Evolutionary conservation across 2,329 filamentous ascomycete species (phyloP), one percentile per base, ranked within the genome.

Genomic region (Cryoendolithus antarcticus): DNA sequence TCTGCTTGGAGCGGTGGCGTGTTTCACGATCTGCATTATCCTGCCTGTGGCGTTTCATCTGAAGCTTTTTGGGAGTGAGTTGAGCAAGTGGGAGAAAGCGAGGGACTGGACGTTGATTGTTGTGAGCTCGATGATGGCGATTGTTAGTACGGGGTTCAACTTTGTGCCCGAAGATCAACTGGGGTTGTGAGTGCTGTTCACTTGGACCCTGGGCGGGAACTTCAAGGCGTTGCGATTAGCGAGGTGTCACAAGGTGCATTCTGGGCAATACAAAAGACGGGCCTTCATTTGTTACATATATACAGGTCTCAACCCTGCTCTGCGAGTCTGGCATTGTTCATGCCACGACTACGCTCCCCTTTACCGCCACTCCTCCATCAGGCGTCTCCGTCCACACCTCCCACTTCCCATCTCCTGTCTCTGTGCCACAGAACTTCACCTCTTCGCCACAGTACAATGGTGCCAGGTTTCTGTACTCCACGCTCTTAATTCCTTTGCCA

Each of bases 11-110:
- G 85, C 82, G 30, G 82, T 86, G 3, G 72, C 94, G 10, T 95
- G 89, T 63, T 94, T 94, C 52, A 85, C 84, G 11, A 93, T 96
- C 48, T 96, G 89, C 62, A 79, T 96, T 48, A 86, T 93, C 60
- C 69, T 98, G 37, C 91, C 89, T 1, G 66, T 94, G 27, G 73
- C 79, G 4, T 96, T 98, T 57, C 86, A 96, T 55, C 64, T 96
- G 41, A 93, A 88, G 63, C 75, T 96, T 1, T 96, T 93, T 58
- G 77, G 78, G 34, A 71, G 76, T 36, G 78, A 89, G 44, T 75
- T 95, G 34, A 64, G 69, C 1, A 48, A 59, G 1, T 56, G 58
- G 13, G 85, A 94, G 61, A 77, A 74, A 51, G 57, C 74, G 4
- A 48, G 82, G 33, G 77, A 81, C 51, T 88, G 77, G 69, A 56